Evolutionary conservation across 495 filamentous ascomycete genomes (phyloP).

Genomic region (Amorphotheca resinae): DNA sequence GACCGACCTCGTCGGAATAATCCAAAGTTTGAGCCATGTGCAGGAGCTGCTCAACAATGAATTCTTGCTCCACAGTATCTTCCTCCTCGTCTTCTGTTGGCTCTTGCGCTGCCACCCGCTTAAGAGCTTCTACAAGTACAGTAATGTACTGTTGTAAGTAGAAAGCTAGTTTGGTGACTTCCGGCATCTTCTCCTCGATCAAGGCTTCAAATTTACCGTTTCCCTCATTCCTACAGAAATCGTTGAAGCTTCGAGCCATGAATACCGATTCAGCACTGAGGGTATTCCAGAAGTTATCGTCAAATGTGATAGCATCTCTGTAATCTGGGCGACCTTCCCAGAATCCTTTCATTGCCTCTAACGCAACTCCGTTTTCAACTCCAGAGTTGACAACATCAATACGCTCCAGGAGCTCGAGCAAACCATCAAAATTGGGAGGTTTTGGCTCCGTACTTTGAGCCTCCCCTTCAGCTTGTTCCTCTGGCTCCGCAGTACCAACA

Average conservation of each 20-base stretch:
- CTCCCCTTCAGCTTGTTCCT: constrained; percentile 28
- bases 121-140: constrained; percentile 56
- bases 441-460: constrained; percentile 35
- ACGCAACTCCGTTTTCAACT: constrained; percentile 74
- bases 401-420: constrained; percentile 85
- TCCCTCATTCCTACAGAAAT: constrained; percentile 65
- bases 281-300: constrained; percentile 78
- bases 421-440: constrained; percentile 54
- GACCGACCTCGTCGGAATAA: constrained; percentile 88
- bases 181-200: constrained; percentile 86
- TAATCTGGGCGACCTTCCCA: constrained; percentile 94
- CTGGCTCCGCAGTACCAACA: constrained; percentile 45
- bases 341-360: constrained; percentile 88
- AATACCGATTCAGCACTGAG: constrained; percentile 80
- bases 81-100: constrained; percentile 48
- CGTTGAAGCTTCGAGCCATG: constrained; percentile 80
- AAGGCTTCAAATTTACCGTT: constrained; percentile 58
- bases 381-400: constrained; percentile 89
- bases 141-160: constrained; percentile 70
- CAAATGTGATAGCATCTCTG: constrained; percentile 64
- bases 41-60: constrained; percentile 87
- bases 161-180: constrained; percentile 79
- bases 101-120: constrained; percentile 36
- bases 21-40: constrained; percentile 86
- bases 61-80: constrained; percentile 75